A percentile compares a stretch with the other conserved stretches of the same genome.
Conservation (phyloP, 2,329 filamentous ascomycete genomes). For the Stylonectria norvegica region DNA sequence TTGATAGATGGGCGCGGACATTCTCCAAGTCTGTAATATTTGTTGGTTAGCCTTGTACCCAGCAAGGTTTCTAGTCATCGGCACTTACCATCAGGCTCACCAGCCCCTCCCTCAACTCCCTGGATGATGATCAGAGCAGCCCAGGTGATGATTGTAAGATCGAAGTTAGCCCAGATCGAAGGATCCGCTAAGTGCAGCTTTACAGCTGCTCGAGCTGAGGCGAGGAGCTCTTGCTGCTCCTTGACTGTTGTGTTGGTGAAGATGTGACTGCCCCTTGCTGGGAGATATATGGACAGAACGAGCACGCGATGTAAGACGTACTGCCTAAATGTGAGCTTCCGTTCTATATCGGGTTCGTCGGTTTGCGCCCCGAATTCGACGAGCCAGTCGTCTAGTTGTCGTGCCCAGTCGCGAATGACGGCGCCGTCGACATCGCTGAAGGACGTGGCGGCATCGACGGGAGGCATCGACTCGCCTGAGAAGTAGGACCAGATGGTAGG, state of each 20-base stretch:
- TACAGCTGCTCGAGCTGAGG: conserved; percentile 39
- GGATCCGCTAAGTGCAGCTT: conserved; percentile 39
- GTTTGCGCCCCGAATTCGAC: conserved; percentile 34
- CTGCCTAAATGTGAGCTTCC: conserved; percentile 37
- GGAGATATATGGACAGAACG: conserved; percentile 43
- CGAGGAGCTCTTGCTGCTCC: conserved; percentile 39
- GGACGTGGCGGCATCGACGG: conserved; percentile 19
- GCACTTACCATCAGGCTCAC: conserved; percentile 35
- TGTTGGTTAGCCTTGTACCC: background rate
- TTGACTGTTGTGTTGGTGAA: conserved; percentile 36
- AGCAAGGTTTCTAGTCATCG: too few relatives aligned
- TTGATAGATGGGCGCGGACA: background rate
- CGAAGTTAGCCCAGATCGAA: conserved; percentile 44
- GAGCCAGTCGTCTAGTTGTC: conserved; percentile 41
- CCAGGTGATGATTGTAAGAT: conserved; percentile 43
- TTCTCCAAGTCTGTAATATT: background rate
- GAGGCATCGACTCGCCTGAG: conserved; percentile 19
- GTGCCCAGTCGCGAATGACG: conserved; percentile 41
- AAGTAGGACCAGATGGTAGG: conserved; percentile 44
- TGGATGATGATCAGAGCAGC: conserved; percentile 42
- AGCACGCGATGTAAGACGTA: conserved; percentile 41
- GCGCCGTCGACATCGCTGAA: conserved; percentile 40
- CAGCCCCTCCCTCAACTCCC: conserved; percentile 38
- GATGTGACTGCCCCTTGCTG: conserved; percentile 38
- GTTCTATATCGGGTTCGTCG: conserved; percentile 32